These are phyloP conservation scores for Fagopyrum homotropicum DNA, from an alignment of 148 eudicot genomes.

Conservation along the genomic window DNA sequence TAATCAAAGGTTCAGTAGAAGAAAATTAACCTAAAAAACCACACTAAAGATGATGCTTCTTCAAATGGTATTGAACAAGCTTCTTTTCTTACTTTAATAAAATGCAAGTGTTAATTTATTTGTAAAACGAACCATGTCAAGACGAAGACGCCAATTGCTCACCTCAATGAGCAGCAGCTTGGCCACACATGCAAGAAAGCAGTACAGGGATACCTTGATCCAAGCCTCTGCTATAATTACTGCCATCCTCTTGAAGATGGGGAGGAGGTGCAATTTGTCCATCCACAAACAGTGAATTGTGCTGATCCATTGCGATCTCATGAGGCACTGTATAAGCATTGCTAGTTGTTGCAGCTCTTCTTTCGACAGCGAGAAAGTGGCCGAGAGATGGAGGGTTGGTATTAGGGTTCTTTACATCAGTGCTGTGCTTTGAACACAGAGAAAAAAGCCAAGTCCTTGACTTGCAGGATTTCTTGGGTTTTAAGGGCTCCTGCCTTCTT, in stretches of 20 bases:
- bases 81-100: not conserved
- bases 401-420: conserved; percentile 14
- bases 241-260: not conserved
- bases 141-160: not conserved
- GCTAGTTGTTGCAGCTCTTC: conserved; percentile 11
- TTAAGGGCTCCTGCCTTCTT: conserved; percentile 13
- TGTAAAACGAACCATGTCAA: not conserved
- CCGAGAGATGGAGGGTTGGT: conserved; percentile 15
- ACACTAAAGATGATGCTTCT: not conserved
- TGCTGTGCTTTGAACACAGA: conserved; percentile 17
- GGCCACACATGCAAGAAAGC: conserved; percentile 8
- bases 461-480: conserved; percentile 14
- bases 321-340: conserved; percentile 8
- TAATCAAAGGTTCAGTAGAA: not conserved
- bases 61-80: not conserved
- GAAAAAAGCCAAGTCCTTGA: conserved; percentile 16
- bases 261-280: conserved; percentile 30
- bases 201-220: conserved; percentile 8
- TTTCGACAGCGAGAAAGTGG: conserved; percentile 17
- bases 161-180: conserved; percentile 11
- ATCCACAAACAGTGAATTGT: conserved; percentile 24
- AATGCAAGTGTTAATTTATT: too few relatives aligned
- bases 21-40: not conserved
- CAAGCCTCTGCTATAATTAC: not conserved
- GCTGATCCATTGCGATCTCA: conserved; percentile 21